phyloP scores from a whole-genome alignment of 2,329 filamentous ascomycete genomes.

The Colletotrichum cuscutae region DNA sequence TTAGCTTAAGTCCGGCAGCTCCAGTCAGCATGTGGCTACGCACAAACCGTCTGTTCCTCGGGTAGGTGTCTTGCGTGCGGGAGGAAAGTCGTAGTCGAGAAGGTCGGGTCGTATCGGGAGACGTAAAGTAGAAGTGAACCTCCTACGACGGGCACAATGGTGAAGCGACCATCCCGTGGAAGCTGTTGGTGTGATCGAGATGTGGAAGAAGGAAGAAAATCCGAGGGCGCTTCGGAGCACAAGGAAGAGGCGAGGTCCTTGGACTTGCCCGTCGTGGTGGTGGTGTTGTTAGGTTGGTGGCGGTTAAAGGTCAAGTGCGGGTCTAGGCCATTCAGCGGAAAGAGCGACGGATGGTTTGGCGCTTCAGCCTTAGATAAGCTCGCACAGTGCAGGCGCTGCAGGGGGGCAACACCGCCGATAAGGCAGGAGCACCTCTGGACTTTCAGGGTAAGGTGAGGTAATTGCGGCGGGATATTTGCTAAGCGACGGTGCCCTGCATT shows the following conservation, averaged over 20 bases:
- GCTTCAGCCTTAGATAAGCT: slow-evolving; percentile 31
- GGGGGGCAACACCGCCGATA: slow-evolving; percentile 21
- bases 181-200: background rate
- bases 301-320: slow-evolving; percentile 12
- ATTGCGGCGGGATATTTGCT: background rate
- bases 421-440: slow-evolving; percentile 23
- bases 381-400: slow-evolving; percentile 10
- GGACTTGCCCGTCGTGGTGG: background rate
- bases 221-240: background rate
- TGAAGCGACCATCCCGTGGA: slow-evolving; percentile 27
- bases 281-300: slow-evolving; percentile 18
- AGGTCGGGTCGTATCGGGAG: background rate
- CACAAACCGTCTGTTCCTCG: slow-evolving; percentile 23
- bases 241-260: background rate
- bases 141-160: slow-evolving; percentile 19
- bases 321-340: background rate
- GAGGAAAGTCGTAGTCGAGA: slow-evolving; percentile 4
- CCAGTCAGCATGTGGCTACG: background rate
- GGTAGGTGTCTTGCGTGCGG: background rate
- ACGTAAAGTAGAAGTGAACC: slow-evolving; percentile 18
- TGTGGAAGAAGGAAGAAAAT: background rate
- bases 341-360: background rate
- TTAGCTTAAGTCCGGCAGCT: background rate
- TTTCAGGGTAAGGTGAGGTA: background rate
- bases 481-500: slow-evolving; percentile 12